These are phyloP conservation scores for Amanita rubescens DNA, from an alignment of 768 basidiomycete species.

Conservation along the genomic window DNA sequence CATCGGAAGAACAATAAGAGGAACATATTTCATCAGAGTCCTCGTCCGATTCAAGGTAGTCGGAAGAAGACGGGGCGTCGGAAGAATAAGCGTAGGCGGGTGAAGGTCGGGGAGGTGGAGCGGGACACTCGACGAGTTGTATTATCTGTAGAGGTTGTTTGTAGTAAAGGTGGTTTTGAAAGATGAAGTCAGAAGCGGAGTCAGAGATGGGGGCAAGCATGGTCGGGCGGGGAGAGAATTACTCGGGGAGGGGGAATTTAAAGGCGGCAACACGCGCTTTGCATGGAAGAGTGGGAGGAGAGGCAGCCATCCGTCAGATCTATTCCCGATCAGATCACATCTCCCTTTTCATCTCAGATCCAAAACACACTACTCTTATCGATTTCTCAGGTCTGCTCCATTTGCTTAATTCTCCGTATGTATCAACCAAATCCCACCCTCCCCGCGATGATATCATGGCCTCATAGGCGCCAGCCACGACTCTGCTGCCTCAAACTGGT, in stretches of 20 bases:
- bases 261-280: not conserved
- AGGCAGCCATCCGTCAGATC: slow-evolving; percentile 7
- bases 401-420: slow-evolving; percentile 8
- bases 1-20: slow-evolving; percentile 69
- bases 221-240: slow-evolving; percentile 8
- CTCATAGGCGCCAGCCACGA: slow-evolving; percentile 90
- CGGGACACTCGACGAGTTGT: slow-evolving; percentile 61
- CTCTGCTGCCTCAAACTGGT: slow-evolving; percentile 95
- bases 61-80: slow-evolving; percentile 20
- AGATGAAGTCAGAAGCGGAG: slow-evolving; percentile 17
- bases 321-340: slow-evolving; percentile 19
- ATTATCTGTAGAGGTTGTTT: slow-evolving; percentile 57
- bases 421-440: not conserved
- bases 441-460: slow-evolving; percentile 40
- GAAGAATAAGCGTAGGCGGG: slow-evolving; percentile 32
- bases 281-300: slow-evolving; percentile 6
- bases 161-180: slow-evolving; percentile 35
- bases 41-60: slow-evolving; percentile 24
- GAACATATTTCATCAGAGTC: slow-evolving; percentile 39
- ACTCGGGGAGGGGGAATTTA: slow-evolving; percentile 12
- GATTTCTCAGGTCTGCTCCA: slow-evolving; percentile 19
- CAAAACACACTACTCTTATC: slow-evolving; percentile 16
- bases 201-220: slow-evolving; percentile 14
- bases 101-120: slow-evolving; percentile 46
- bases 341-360: slow-evolving; percentile 25